Evolutionary conservation across 2,329 filamentous ascomycete species (phyloP), one percentile per base, ranked within the genome.

Genomic region (Colletotrichum falcatum): DNA sequence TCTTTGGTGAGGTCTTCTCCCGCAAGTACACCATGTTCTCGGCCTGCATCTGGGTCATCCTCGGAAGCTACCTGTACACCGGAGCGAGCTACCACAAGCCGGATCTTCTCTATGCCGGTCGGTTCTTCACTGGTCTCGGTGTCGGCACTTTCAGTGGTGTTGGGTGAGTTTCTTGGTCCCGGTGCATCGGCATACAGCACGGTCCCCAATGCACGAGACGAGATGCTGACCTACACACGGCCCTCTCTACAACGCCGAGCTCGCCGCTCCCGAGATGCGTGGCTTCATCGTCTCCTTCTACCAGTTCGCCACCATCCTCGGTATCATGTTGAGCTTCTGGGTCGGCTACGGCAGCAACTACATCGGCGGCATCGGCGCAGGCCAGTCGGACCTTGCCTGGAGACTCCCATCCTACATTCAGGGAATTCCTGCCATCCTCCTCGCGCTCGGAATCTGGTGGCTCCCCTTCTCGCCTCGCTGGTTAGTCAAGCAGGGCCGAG

Each of bases 241-340:
- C 8, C 84, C 84, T 1, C 74, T 86, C 0, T 87, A 87, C 74
- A 85, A 85, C 58, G 83, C 84, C 33, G 87, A 89, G 75, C 79
- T 85, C 6, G 85, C 87, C 1, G 85, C 89, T 12, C 90, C 90
- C 1, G 90, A 92, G 77, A 84, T 92, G n/a, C 83, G 91, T 66
- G 91, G 90, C 46, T 86, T 89, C 20, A 83, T 92, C 2, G 89
- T 92, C 18, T 88, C 87, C 7, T 83, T 92, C 11, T 90, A 92
- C 70, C 90, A 91, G 72, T 84, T 92, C 20, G 87, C 88, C 6
- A 90, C 89, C 66, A 88, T 86, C 5, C 81, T 88, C 37, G 87
- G 87, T 23, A 87, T 89, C 62, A 84, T 85, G 82, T 80, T 87
- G 28, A 83, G 81, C 0, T 85, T 84, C 76, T 86, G 83, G 83